Evolutionary conservation across 768 basidiomycete genomes (phyloP).

Genomic region (Omphalotus guepiniiformis): DNA sequence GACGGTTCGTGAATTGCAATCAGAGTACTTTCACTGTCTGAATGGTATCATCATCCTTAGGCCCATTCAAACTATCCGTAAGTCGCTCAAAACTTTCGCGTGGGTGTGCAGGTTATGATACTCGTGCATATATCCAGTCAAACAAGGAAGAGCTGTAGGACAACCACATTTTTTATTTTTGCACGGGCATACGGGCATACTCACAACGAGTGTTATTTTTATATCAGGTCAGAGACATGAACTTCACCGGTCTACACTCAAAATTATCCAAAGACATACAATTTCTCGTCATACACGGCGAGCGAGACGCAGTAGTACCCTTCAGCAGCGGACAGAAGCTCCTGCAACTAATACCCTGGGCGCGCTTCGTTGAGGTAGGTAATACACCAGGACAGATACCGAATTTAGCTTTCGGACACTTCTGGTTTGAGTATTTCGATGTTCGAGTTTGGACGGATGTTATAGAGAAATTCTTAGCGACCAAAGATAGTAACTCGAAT

Average conservation of each 20-base stretch:
- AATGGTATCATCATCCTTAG: background rate
- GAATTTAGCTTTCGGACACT: constrained; percentile 35
- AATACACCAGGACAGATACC: constrained; percentile 29
- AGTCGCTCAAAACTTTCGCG: background rate
- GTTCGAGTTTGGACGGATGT: constrained; percentile 35
- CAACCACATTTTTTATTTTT: background rate
- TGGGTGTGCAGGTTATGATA: too few species aligned
- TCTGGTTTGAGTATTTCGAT: constrained; percentile 46
- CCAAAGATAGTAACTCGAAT: background rate
- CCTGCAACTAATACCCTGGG: constrained; percentile 32
- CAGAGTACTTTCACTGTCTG: background rate
- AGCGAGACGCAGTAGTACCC: constrained; percentile 34
- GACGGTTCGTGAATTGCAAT: constrained; percentile 15
- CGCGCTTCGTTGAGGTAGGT: constrained; percentile 30
- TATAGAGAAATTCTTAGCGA: constrained; percentile 29
- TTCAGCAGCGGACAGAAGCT: constrained; percentile 33
- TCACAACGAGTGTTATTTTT: too few species aligned
- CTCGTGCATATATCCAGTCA: constrained; percentile 21
- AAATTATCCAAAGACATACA: constrained; percentile 26
- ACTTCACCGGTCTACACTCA: constrained; percentile 28
- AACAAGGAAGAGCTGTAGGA: constrained; percentile 30
- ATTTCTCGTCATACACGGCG: constrained; percentile 38
- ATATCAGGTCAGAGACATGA: constrained; percentile 15
- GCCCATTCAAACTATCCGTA: constrained; percentile 7
- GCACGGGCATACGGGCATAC: too few species aligned